Percentiles rank a stretch among this genome's conserved stretches.
Evolutionary conservation across 164 flowering plant species (phyloP).

Genomic region (Vitis amurensis): DNA sequence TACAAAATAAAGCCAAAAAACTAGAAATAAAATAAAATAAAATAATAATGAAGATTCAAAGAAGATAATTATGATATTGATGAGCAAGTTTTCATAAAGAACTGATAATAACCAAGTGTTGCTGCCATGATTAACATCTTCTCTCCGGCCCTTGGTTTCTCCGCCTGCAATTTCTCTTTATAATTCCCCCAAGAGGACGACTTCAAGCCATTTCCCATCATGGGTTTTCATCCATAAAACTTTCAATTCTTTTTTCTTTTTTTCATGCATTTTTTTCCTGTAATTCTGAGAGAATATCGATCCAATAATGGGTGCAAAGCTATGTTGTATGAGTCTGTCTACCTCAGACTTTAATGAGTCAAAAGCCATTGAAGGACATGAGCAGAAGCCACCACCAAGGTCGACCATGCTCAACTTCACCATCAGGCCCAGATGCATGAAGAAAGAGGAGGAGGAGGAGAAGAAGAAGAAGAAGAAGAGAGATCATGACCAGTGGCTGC

Average conservation of each 20-base stretch:
- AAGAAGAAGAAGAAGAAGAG: neutral
- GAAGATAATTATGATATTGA: too few relatives aligned
- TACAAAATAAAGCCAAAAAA: too few relatives aligned
- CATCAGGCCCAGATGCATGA: neutral
- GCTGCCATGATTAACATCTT: neutral
- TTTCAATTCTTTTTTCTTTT: neutral
- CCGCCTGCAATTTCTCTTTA: slow-evolving; percentile 1
- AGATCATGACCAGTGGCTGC: neutral
- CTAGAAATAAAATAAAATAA: too few relatives aligned
- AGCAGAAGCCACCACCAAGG: neutral
- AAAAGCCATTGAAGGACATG: too few relatives aligned
- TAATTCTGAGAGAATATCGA: neutral
- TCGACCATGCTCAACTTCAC: too few relatives aligned
- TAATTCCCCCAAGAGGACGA: neutral
- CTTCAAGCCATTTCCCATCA: slow-evolving; percentile 3
- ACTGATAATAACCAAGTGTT: neutral
- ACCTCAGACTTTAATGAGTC: neutral
- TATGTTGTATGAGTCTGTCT: neutral
- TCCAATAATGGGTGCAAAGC: slow-evolving; percentile 15
- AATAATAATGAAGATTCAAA: too few relatives aligned
- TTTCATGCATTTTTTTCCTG: neutral
- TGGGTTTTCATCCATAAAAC: neutral
- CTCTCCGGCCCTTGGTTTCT: neutral
- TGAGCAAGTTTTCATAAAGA: too few relatives aligned
- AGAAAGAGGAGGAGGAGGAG: neutral